phyloP scores from a whole-genome alignment of 2,329 filamentous ascomycete species.

The Thielaviopsis euricoi region DNA sequence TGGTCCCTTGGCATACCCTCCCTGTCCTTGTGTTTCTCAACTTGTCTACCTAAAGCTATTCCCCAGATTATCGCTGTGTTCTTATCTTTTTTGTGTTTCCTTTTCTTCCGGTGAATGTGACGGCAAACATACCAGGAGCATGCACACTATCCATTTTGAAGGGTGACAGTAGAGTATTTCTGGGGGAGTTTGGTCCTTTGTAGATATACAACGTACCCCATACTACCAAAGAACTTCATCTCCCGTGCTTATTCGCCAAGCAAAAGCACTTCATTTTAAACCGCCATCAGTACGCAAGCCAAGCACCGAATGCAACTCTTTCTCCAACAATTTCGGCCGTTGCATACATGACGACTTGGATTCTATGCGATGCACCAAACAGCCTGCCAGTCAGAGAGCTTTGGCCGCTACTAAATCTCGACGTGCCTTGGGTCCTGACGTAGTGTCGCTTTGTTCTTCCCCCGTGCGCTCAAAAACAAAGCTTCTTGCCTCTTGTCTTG shows the following conservation, averaged over 20 bases:
- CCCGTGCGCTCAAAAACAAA: neutral
- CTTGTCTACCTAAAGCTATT: too few relatives aligned
- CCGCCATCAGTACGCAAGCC: neutral
- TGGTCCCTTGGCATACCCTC: too few relatives aligned
- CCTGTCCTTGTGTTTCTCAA: too few relatives aligned
- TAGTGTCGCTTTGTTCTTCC: neutral
- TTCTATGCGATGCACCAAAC: neutral
- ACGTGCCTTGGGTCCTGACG: neutral
- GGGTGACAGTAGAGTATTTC: too few relatives aligned
- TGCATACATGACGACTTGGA: neutral
- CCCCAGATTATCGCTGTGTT: too few relatives aligned
- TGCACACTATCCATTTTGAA: too few relatives aligned
- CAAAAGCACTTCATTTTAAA: neutral
- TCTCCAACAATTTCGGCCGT: neutral
- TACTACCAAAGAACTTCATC: too few relatives aligned
- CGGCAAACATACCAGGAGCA: too few relatives aligned
- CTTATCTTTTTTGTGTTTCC: too few relatives aligned
- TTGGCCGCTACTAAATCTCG: neutral
- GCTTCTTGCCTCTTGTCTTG: neutral
- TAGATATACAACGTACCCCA: too few relatives aligned
- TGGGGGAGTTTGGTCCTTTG: too few relatives aligned
- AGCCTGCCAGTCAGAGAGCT: neutral
- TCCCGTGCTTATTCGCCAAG: neutral
- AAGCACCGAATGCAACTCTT: neutral
- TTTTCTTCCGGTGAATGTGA: too few relatives aligned